phyloP scores from a whole-genome alignment of 116 monocot genomes.

The Iris pallida region DNA sequence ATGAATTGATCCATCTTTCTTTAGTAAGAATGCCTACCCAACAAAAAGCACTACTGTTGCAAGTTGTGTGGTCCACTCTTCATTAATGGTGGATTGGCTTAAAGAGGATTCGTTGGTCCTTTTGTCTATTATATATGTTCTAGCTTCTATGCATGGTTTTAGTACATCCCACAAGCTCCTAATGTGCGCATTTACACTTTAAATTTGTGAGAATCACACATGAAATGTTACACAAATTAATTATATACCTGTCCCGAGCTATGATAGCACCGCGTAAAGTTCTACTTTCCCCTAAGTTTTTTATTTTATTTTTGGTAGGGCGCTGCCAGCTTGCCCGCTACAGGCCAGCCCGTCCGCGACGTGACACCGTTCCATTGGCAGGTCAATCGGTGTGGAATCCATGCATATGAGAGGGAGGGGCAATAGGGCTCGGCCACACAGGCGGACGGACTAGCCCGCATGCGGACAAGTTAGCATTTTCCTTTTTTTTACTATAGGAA shows the following conservation, averaged over 20 bases:
- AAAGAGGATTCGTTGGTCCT: constrained; percentile 20
- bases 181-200: neutral
- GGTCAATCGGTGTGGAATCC: too few relatives aligned
- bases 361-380: too few relatives aligned
- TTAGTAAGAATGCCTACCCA: neutral
- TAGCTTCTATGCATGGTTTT: constrained; percentile 4
- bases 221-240: neutral
- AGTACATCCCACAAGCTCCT: neutral
- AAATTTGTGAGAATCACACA: neutral
- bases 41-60: neutral
- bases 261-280: neutral
- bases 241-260: neutral
- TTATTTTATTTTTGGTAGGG: too few relatives aligned
- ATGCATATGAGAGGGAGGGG: too few relatives aligned
- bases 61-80: constrained; percentile 25
- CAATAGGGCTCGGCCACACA: too few relatives aligned
- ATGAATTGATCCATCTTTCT: neutral
- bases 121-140: constrained; percentile 8
- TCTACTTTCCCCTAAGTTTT: neutral
- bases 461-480: too few relatives aligned
- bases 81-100: constrained; percentile 10
- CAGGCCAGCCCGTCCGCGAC: too few relatives aligned
- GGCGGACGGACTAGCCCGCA: too few relatives aligned
- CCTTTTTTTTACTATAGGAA: too few relatives aligned
- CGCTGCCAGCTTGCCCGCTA: too few relatives aligned